Base-by-base conservation (phyloP, 805 yeast species). In the Yarrowia bubula region DNA sequence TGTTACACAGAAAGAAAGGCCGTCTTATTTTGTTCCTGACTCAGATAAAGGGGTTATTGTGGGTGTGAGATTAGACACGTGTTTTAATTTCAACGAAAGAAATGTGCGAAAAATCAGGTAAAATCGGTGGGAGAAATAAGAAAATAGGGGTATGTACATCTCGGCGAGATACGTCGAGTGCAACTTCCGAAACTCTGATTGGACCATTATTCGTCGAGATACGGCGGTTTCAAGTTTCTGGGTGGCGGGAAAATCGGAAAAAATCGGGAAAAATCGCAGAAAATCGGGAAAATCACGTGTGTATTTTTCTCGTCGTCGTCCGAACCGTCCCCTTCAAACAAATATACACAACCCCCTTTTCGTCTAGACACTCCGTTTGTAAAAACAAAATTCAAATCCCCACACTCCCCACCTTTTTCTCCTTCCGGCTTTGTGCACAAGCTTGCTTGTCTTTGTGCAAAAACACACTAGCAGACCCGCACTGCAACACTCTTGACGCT, bases 381-480 rank as follows among this genome's bases (percentile, higher is more conserved):
- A 22, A 22, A 22, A 22, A 22, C 28, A 22, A 22, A 22, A 22
- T 22, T 22, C 28, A 22, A 22, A 22, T 22, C 28, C 39, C 39
- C 53, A 47, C 53, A 32, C 53, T 47, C 38, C 53, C 53, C 51
- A n/a, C 51, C 48, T 31, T 17, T 33, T 33, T 44, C 50, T 46
- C 50, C 50, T 46, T 46, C 37, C 50, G 48, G 51, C 37, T 35
- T 28, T 31, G 51, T 11, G 38, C 13, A 35, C 38, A 35, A 35
- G 38, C 28, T 47, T 47, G 53, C 53, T 47, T 32, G 53, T 47
- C 53, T 47, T 47, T 46, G 50, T 44, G 35, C 6, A 15, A 11
- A 47, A 47, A 15, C 28, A 17, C 53, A 47, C 53, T 47, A 47
- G 17, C 18, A 47, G 53, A 47, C 53, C 53, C 53, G 53, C 53